These are phyloP conservation scores for Rhodamnia rubescens DNA, from an alignment of 345 rosid species.

Conservation along the genomic window DNA sequence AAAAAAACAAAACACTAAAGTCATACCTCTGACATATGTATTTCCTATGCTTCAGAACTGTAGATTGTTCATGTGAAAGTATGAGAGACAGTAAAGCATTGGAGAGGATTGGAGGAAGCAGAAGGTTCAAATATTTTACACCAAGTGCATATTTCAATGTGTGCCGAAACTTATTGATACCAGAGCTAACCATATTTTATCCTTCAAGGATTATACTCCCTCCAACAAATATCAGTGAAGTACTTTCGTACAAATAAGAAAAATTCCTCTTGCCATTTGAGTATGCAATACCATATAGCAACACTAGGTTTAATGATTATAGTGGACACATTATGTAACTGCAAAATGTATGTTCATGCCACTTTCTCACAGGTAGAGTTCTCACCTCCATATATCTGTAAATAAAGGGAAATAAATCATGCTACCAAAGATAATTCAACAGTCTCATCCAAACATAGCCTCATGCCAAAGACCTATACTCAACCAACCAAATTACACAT, in stretches of 20 bases:
- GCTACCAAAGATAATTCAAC: not conserved
- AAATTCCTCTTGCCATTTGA: not conserved
- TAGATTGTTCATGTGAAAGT: not conserved
- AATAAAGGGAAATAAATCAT: not conserved
- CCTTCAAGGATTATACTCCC: not conserved
- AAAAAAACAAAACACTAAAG: not conserved
- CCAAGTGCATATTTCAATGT: not conserved
- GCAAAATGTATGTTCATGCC: not conserved
- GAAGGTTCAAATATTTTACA: not conserved
- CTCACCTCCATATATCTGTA: not conserved
- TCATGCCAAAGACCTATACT: not conserved
- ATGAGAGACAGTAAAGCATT: not conserved
- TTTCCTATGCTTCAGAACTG: not conserved
- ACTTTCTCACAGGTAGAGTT: not conserved
- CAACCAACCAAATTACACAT: not conserved
- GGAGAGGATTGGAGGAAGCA: not conserved
- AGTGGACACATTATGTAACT: not conserved
- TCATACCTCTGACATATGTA: not conserved
- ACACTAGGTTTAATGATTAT: not conserved
- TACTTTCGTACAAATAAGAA: not conserved
- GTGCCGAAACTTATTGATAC: not conserved
- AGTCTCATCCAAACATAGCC: not conserved
- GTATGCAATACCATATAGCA: not conserved
- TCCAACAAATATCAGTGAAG: not conserved
- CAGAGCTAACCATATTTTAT: not conserved